These are phyloP conservation scores for Teratosphaeria nubilosa DNA, from an alignment of 2,329 filamentous ascomycete genomes.

Conservation along the genomic window DNA sequence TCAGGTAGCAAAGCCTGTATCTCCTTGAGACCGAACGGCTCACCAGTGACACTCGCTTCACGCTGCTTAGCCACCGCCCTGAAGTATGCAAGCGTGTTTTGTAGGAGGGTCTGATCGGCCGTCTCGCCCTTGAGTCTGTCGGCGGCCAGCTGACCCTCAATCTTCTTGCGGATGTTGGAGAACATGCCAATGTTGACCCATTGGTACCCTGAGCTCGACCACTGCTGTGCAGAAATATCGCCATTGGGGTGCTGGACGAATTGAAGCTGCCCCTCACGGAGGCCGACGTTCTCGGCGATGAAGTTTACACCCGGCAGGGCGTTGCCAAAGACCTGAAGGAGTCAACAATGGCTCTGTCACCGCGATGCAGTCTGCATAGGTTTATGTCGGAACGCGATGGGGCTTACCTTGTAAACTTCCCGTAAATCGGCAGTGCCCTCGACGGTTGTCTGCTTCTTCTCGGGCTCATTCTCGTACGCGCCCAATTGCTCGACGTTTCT, in stretches of 20 bases:
- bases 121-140: constrained; percentile 30
- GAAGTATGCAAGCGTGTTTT: constrained; percentile 33
- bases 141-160: constrained; percentile 35
- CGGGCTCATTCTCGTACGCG: constrained; percentile 18
- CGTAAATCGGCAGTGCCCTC: constrained; percentile 20
- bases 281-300: constrained; percentile 24
- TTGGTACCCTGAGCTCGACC: constrained; percentile 29
- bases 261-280: constrained; percentile 32
- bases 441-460: constrained; percentile 21
- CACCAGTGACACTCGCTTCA: constrained; percentile 21
- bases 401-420: constrained; percentile 16
- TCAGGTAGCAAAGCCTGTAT: constrained; percentile 21
- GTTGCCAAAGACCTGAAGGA: constrained; percentile 30
- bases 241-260: constrained; percentile 40
- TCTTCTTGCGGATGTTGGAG: constrained; percentile 30
- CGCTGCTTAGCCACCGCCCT: constrained; percentile 32
- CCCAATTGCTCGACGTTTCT: constrained; percentile 9
- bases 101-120: constrained; percentile 22
- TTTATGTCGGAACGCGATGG: not conserved
- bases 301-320: constrained; percentile 32
- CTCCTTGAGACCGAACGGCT: constrained; percentile 22
- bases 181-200: constrained; percentile 39
- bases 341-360: not conserved
- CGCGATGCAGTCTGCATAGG: not conserved
- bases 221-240: constrained; percentile 39